Conservation (phyloP, 2,329 filamentous ascomycete species). For the Dothiorella sarmentorum region DNA sequence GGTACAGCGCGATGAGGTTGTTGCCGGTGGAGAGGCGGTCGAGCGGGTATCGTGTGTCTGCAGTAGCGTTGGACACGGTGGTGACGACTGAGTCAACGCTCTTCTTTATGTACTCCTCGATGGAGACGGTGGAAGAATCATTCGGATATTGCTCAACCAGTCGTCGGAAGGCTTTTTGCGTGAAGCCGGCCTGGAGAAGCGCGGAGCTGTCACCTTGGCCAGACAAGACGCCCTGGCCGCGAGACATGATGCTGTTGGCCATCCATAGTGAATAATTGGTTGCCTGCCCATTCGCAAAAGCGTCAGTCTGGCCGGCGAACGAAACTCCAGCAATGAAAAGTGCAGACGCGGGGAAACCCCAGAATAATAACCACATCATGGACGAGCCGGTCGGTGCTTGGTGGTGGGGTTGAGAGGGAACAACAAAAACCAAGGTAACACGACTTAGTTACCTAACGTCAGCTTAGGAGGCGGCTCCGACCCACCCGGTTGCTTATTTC, state of each 20-base stretch:
- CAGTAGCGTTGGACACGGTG: slow-evolving; percentile 34
- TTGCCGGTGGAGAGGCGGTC: slow-evolving; percentile 53
- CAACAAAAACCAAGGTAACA: no score
- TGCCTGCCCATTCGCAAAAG: neutral
- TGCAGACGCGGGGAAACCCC: neutral
- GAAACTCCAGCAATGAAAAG: neutral
- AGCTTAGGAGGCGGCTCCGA: no score
- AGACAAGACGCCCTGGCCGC: slow-evolving; percentile 33
- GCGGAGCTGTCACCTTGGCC: slow-evolving; percentile 23
- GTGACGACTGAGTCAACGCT: slow-evolving; percentile 49
- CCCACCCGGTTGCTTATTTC: neutral
- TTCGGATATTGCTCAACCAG: slow-evolving; percentile 48
- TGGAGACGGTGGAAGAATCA: slow-evolving; percentile 41
- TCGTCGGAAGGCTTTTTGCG: slow-evolving; percentile 45
- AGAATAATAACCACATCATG: neutral
- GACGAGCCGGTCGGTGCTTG: neutral
- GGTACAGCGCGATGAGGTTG: slow-evolving; percentile 50
- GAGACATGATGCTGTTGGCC: slow-evolving; percentile 47
- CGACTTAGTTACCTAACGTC: no score
- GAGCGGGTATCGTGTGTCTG: slow-evolving; percentile 23
- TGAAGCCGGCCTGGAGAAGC: slow-evolving; percentile 37
- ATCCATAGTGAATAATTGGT: slow-evolving; percentile 40
- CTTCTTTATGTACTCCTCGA: slow-evolving; percentile 44
- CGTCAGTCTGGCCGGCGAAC: neutral
- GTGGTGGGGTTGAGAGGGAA: neutral